Percentiles rank a stretch among this genome's conserved stretches.
Conservation (phyloP, 1,284 basidiomycete species). For the Cryptococcus floricola region DNA sequence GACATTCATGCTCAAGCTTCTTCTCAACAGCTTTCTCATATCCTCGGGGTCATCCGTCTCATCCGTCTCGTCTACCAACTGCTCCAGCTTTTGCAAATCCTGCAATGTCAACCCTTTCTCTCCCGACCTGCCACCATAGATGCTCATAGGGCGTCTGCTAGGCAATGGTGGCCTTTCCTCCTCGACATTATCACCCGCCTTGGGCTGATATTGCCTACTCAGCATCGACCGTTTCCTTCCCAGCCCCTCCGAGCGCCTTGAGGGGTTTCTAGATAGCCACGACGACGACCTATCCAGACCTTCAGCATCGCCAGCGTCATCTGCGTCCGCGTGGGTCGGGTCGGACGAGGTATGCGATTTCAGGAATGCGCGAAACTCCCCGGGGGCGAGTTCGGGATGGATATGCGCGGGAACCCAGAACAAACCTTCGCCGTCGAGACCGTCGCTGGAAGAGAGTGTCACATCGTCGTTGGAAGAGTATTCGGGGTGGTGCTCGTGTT, state of each 20-base stretch:
- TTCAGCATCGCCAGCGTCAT: slow-evolving; percentile 30
- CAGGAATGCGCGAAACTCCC: slow-evolving; percentile 90
- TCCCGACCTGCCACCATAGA: slow-evolving; percentile 52
- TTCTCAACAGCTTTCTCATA: slow-evolving; percentile 73
- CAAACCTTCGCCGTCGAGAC: slow-evolving; percentile 51
- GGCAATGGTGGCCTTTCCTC: slow-evolving; percentile 60
- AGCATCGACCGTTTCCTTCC: slow-evolving; percentile 83
- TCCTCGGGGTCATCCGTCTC: slow-evolving; percentile 76
- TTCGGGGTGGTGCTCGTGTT: slow-evolving; percentile 5
- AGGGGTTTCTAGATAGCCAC: slow-evolving; percentile 41
- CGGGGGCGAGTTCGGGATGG: slow-evolving; percentile 95
- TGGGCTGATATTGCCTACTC: slow-evolving; percentile 76
- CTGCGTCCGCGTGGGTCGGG: slow-evolving; percentile 53
- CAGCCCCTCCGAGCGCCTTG: slow-evolving; percentile 54
- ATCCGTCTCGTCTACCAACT: slow-evolving; percentile 82
- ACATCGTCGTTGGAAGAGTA: slow-evolving; percentile 45
- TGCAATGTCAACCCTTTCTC: slow-evolving; percentile 77
- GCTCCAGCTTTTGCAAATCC: slow-evolving; percentile 88
- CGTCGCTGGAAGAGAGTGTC: slow-evolving; percentile 38
- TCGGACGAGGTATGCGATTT: slow-evolving; percentile 75
- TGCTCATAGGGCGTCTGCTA: slow-evolving; percentile 61
- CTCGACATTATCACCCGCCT: slow-evolving; percentile 68
- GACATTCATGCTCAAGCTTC: slow-evolving; percentile 83
- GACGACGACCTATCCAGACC: slow-evolving; percentile 33
- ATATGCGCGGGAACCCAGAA: slow-evolving; percentile 97